These are phyloP conservation scores for Diaporthe caulivora DNA, from an alignment of 2,329 filamentous ascomycete genomes.

Conservation along the genomic window DNA sequence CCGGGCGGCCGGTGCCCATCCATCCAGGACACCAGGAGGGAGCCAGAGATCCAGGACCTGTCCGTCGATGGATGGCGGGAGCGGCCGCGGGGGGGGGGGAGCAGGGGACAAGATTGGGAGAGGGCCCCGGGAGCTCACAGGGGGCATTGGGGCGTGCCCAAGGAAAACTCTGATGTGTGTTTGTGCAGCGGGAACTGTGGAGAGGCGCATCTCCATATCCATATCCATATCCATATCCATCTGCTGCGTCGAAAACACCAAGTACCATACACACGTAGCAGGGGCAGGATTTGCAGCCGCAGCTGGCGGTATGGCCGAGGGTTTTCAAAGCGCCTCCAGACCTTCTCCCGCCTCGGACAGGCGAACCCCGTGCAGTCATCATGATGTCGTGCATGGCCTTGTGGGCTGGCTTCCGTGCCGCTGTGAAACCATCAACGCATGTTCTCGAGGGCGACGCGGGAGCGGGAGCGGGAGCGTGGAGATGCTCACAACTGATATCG, in stretches of 20 bases:
- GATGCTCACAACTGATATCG: constrained; percentile 38
- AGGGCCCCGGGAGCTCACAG: neutral
- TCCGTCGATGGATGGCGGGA: neutral
- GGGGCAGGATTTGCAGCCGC: constrained; percentile 8
- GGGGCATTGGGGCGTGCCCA: neutral
- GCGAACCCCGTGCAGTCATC: constrained; percentile 11
- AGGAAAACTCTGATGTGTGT: constrained; percentile 31
- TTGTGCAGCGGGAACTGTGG: constrained; percentile 22
- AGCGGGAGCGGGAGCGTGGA: neutral
- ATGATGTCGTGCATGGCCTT: constrained; percentile 14
- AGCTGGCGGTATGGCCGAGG: constrained; percentile 21
- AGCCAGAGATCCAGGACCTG: neutral
- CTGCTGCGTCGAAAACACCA: neutral
- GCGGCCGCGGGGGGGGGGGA: neutral
- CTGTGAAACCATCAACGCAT: constrained; percentile 23
- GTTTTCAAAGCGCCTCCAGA: no score
- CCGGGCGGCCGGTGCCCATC: neutral
- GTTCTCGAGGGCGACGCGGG: constrained; percentile 7
- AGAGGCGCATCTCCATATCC: constrained; percentile 14
- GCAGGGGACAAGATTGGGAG: constrained; percentile 18
- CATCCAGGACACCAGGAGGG: neutral
- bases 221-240: constrained; percentile 24
- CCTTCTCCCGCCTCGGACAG: neutral
- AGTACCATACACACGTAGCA: no score
- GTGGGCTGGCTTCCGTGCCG: constrained; percentile 5